A percentile compares a stretch with the other conserved stretches of the same genome.
phyloP scores from a whole-genome alignment of 495 filamentous ascomycete species.

The Elasticomyces elasticus region DNA sequence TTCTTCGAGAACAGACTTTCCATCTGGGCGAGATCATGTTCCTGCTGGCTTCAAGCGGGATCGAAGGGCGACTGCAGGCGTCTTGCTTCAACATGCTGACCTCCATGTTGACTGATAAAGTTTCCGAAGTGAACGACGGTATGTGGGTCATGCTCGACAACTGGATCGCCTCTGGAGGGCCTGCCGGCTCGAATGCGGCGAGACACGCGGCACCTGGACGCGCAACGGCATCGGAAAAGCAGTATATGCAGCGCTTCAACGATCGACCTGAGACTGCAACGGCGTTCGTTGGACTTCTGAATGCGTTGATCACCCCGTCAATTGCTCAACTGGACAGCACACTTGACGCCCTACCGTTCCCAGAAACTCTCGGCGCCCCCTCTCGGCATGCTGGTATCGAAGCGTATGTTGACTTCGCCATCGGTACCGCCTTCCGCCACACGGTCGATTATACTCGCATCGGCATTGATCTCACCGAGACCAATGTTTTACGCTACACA shows the following conservation, averaged over 20 bases:
- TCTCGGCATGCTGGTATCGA: constrained; percentile 81
- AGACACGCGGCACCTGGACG: neutral
- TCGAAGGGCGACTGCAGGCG: constrained; percentile 65
- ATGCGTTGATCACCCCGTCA: constrained; percentile 54
- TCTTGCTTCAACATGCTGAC: constrained; percentile 61
- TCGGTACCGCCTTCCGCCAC: constrained; percentile 59
- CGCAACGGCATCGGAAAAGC: neutral
- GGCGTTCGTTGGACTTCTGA: constrained; percentile 67
- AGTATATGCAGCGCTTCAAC: constrained; percentile 17
- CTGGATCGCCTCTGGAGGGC: constrained; percentile 45
- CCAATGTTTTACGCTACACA: constrained; percentile 58
- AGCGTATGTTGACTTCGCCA: constrained; percentile 78
- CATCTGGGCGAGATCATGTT: constrained; percentile 57
- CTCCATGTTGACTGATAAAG: constrained; percentile 58
- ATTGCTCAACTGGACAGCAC: constrained; percentile 43
- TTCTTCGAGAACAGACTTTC: constrained; percentile 54
- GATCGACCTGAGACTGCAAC: constrained; percentile 46
- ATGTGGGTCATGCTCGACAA: constrained; percentile 65
- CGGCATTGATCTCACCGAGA: constrained; percentile 45
- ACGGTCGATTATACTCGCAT: constrained; percentile 45
- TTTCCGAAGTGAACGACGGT: constrained; percentile 44
- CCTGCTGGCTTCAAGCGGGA: constrained; percentile 54
- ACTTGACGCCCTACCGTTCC: constrained; percentile 71
- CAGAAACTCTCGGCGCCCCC: constrained; percentile 66
- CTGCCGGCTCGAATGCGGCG: constrained; percentile 16